Base-by-base conservation (phyloP, 148 eudicot genomes). In the Linanthus parryae region DNA sequence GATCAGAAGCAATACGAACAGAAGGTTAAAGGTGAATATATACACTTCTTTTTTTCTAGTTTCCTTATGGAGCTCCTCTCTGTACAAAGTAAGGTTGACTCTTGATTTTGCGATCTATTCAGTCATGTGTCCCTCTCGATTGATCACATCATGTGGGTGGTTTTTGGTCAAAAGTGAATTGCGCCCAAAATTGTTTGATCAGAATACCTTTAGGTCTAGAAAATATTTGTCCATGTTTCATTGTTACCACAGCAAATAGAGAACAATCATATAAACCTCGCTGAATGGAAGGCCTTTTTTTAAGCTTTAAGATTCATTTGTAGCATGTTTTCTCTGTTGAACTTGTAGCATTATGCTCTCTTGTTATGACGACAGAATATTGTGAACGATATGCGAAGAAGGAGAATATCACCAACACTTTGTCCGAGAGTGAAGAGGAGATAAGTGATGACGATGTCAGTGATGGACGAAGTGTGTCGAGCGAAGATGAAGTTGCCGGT, bases 21-120 rank as follows among this genome's bases (percentile, higher is more conserved):
- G 59, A 62, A 59, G 69, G 88, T 85, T 24, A 81, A 69, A 78
- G 94, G 88, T 85, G 72, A n/a, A n/a, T 39, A 3, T 39, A 3
- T 39, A 16, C 17, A 3, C 17, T 2, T 39, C 19, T 23, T n/a
- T 52, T 40, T 24, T 19, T 23, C 23, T 8, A 14, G 27, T 27
- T 51, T 37, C 19, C 42, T 39, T n/a, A n/a, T n/a, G n/a, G n/a
- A n/a, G n/a, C n/a, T n/a, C n/a, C n/a, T n/a, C n/a, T n/a, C n/a
- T n/a, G n/a, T n/a, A n/a, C n/a, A n/a, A n/a, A n/a, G n/a, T n/a
- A n/a, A n/a, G n/a, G n/a, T n/a, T n/a, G n/a, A n/a, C n/a, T n/a
- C n/a, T n/a, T n/a, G n/a, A n/a, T n/a, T n/a, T n/a, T n/a, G n/a
- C n/a, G n/a, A n/a, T n/a, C n/a, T n/a, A n/a, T n/a, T n/a, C n/a